Evolutionary conservation across 768 basidiomycete genomes (phyloP).

Genomic region (Agaricus subrufescens): DNA sequence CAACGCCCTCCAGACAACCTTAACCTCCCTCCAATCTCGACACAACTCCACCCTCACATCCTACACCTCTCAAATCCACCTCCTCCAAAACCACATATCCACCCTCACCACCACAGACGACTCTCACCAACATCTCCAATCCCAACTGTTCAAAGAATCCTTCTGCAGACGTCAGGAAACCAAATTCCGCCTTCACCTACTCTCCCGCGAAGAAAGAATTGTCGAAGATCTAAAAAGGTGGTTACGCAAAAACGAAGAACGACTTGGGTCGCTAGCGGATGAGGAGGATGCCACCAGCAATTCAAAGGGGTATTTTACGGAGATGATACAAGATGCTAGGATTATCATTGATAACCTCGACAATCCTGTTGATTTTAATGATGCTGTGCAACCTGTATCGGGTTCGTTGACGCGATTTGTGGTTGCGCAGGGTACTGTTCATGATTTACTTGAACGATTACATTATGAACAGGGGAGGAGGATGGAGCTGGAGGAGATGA

Average conservation of each 20-base stretch:
- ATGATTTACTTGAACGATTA: constrained; percentile 52
- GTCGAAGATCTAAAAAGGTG: constrained; percentile 52
- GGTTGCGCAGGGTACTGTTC: constrained; percentile 44
- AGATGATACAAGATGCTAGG: constrained; percentile 20
- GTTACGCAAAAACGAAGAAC: constrained; percentile 48
- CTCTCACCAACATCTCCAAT: constrained; percentile 65
- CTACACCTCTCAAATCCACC: not conserved
- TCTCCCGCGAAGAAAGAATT: constrained; percentile 60
- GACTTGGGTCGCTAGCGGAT: constrained; percentile 8
- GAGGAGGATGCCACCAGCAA: not conserved
- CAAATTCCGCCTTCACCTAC: constrained; percentile 53
- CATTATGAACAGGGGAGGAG: constrained; percentile 49
- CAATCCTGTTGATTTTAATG: constrained; percentile 16
- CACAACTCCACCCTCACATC: constrained; percentile 60
- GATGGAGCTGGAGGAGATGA: constrained; percentile 34
- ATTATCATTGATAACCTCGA: constrained; percentile 23
- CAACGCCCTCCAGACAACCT: constrained; percentile 56
- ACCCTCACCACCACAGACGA: constrained; percentile 33
- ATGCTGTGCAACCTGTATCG: constrained; percentile 24
- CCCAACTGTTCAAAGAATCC: constrained; percentile 65
- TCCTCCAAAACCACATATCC: constrained; percentile 43
- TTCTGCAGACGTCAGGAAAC: constrained; percentile 74
- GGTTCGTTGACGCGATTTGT: constrained; percentile 52
- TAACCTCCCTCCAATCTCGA: constrained; percentile 53
- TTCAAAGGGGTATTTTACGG: constrained; percentile 12